A percentile compares a stretch with the other conserved stretches of the same genome.
These are phyloP conservation scores for Phytophthora hybrid DNA, from an alignment of 352 stramenopile genomes.

Conservation along the genomic window DNA sequence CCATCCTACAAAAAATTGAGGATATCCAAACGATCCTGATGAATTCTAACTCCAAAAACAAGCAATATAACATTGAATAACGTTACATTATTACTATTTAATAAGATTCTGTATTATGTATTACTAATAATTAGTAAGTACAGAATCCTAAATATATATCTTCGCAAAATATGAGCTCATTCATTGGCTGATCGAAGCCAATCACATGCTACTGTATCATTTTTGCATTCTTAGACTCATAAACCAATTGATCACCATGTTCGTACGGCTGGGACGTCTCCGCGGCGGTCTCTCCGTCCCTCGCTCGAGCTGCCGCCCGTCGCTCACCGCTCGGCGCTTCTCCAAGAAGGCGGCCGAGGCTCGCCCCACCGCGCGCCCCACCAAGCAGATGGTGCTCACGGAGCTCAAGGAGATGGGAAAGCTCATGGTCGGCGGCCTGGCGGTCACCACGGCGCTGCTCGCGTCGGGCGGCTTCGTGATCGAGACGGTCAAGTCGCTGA, in stretches of 20 bases:
- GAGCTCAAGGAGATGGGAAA: slow-evolving; percentile 74
- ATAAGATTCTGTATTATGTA: too few species aligned
- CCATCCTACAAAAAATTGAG: too few species aligned
- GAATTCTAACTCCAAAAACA: too few species aligned
- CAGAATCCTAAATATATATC: too few species aligned
- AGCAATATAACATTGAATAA: too few species aligned
- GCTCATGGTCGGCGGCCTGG: slow-evolving; percentile 62
- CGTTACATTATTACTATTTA: too few species aligned
- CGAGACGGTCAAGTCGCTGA: slow-evolving; percentile 70
- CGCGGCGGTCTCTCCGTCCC: background rate
- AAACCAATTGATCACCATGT: slow-evolving; percentile 17
- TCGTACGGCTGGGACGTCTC: slow-evolving; percentile 31
- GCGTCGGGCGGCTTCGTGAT: slow-evolving; percentile 72
- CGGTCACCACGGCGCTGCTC: slow-evolving; percentile 51
- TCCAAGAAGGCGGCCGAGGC: slow-evolving; percentile 33
- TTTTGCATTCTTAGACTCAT: too few species aligned
- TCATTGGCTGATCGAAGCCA: too few species aligned
- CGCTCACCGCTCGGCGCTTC: slow-evolving; percentile 8
- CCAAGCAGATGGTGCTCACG: slow-evolving; percentile 52
- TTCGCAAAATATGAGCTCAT: too few species aligned
- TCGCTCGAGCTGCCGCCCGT: background rate
- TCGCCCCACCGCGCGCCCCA: slow-evolving; percentile 36
- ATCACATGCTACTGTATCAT: too few species aligned
- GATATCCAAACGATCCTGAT: background rate
- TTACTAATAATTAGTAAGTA: too few species aligned